These are phyloP conservation scores for Aphanomyces cochlioides DNA, from an alignment of 352 stramenopile genomes.

Conservation along the genomic window DNA sequence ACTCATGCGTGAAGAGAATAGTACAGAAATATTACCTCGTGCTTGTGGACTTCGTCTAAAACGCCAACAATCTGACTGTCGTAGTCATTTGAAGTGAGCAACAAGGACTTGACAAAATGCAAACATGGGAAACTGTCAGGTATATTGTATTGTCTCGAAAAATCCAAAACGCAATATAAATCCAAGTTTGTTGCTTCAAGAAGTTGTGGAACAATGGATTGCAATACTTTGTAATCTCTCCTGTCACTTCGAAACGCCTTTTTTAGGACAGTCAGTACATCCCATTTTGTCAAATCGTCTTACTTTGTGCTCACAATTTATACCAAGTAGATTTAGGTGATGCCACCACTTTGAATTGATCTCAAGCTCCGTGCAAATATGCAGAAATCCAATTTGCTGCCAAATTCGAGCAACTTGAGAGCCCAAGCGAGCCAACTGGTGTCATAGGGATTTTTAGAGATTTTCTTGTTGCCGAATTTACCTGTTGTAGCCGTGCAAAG, in stretches of 20 bases:
- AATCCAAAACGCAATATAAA: conserved; percentile 76
- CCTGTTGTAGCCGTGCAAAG: conserved; percentile 65
- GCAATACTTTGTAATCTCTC: conserved; percentile 66
- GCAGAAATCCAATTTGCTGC: conserved; percentile 75
- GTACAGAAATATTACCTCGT: conserved; percentile 40
- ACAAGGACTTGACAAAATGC: conserved; percentile 55
- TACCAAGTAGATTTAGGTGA: conserved; percentile 69
- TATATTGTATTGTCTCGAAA: conserved; percentile 81
- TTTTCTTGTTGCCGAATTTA: not conserved
- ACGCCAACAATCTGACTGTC: conserved; percentile 74
- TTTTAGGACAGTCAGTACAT: not conserved
- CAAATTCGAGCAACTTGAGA: conserved; percentile 69
- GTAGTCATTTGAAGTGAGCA: conserved; percentile 56
- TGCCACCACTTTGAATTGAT: conserved; percentile 81
- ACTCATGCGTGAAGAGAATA: conserved; percentile 27
- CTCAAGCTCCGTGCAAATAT: conserved; percentile 77
- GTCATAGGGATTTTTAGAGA: too few species aligned
- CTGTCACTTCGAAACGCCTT: conserved; percentile 70
- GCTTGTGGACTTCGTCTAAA: conserved; percentile 73
- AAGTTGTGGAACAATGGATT: conserved; percentile 53
- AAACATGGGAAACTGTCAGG: conserved; percentile 69
- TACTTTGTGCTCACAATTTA: conserved; percentile 53
- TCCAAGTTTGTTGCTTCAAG: conserved; percentile 69
- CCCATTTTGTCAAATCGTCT: too few species aligned
- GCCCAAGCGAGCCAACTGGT: conserved; percentile 61